phyloP scores from a whole-genome alignment of 1,139 yeast species.

The Yarrowia galli region DNA sequence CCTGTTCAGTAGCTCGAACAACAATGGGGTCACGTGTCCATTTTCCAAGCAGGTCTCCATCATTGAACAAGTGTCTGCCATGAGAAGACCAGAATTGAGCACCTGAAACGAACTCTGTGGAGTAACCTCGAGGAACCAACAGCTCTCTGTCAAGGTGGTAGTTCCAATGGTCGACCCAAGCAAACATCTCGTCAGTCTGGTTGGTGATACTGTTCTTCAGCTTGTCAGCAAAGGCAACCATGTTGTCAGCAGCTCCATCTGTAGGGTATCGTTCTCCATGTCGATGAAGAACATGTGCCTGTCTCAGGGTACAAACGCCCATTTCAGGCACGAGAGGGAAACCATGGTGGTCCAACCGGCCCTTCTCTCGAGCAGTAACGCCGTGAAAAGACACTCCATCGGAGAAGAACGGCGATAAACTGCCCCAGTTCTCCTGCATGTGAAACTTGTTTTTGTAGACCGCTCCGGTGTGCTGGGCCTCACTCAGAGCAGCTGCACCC shows the following conservation, averaged over 20 bases:
- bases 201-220: constrained; percentile 18
- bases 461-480: constrained; percentile 54
- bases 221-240: constrained; percentile 40
- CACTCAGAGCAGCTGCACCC: constrained; percentile 46
- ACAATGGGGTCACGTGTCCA: constrained; percentile 48
- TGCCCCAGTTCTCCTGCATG: constrained; percentile 55
- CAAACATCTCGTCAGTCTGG: constrained; percentile 40
- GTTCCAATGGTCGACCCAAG: constrained; percentile 52
- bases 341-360: constrained; percentile 44
- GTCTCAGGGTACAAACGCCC: constrained; percentile 12
- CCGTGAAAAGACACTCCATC: constrained; percentile 51
- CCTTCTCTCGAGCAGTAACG: constrained; percentile 43
- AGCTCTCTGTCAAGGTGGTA: constrained; percentile 51
- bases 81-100: constrained; percentile 54
- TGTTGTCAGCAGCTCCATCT: constrained; percentile 38
- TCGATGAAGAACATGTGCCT: constrained; percentile 37
- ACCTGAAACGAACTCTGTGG: constrained; percentile 53
- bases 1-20: constrained; percentile 54
- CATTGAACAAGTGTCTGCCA: constrained; percentile 49
- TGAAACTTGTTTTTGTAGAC: constrained; percentile 52
- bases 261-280: constrained; percentile 40
- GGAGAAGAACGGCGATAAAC: constrained; percentile 54
- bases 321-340: constrained; percentile 33
- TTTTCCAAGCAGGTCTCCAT: constrained; percentile 45
- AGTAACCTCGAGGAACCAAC: constrained; percentile 53